phyloP scores from a whole-genome alignment of 192 early-diverging fungal genomes.

The Coemansia sp. region DNA sequence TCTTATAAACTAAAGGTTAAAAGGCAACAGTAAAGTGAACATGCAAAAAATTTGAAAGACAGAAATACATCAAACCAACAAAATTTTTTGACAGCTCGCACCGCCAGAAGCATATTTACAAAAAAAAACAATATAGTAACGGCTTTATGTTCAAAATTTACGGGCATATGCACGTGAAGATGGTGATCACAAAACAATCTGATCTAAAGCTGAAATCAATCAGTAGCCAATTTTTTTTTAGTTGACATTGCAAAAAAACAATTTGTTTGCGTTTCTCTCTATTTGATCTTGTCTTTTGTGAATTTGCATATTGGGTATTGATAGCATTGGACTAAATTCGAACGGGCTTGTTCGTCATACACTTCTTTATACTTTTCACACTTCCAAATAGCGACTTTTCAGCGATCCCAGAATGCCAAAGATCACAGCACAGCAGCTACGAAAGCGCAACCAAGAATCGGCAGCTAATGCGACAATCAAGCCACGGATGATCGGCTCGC shows the following conservation, averaged over 20 bases:
- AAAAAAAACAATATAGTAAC: not conserved
- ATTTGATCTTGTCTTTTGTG: too few species aligned
- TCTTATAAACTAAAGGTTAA: too few species aligned
- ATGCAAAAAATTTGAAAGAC: not conserved
- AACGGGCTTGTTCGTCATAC: too few species aligned
- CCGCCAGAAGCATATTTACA: not conserved
- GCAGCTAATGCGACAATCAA: conserved; percentile 38
- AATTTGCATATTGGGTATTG: too few species aligned
- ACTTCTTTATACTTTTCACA: not conserved
- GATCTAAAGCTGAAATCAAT: not conserved
- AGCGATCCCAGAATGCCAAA: conserved; percentile 40
- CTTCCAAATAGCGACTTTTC: not conserved
- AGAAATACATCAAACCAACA: not conserved
- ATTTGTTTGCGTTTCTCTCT: too few species aligned
- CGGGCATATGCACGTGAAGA: conserved; percentile 10
- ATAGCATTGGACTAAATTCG: too few species aligned
- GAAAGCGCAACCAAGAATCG: conserved; percentile 51
- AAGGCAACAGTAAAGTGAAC: too few species aligned
- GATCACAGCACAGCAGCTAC: conserved; percentile 54
- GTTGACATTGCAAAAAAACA: too few species aligned
- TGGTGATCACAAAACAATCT: not conserved
- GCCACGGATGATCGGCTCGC: conserved; percentile 46
- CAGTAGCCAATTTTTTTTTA: not conserved
- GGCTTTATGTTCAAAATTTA: not conserved
- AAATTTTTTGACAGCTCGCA: not conserved